Base-by-base conservation (phyloP, 1,284 basidiomycete species). In the Boletellus sp. region DNA sequence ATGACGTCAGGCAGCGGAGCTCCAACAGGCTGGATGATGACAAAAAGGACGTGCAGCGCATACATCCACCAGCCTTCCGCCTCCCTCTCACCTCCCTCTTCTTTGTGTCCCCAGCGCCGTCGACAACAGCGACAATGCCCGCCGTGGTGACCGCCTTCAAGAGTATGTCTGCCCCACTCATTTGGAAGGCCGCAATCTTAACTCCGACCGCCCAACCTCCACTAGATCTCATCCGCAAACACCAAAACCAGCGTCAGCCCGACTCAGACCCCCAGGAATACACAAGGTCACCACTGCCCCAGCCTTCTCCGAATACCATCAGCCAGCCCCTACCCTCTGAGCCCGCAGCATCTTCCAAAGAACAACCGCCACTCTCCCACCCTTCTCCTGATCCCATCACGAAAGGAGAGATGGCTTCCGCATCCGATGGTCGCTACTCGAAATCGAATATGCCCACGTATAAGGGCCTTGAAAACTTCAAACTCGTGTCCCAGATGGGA, bases 401-500 rank as follows among this genome's bases (percentile, higher is more conserved):
- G 80, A 55, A 80, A 84, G 51, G 80, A 20, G 84, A 90, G 56
- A 74, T 80, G 58, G 32, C 22, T 20, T 84, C 92, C 54, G 82
- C 91, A 34, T 76, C 86, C 52, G 85, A 93, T 61, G 89, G 91
- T 61, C 79, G 83, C 34, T 77, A 84, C 55, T 75, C 81, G 30
- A 86, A 84, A 66, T 72, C 74, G 41, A 87, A 82, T 68, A 81
- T 95, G 84, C 93, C 93, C 8, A 63, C 67, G 1, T 90, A 94
- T 69, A 83, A 82, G 61, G 92, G 91, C 17, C 78, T 95, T 41
- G 93, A 95, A 67, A 81, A 82, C 49, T 95, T 82, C 70, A 78
- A 76, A 50, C 77, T 96, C 17, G 53, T 92, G 16, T 84, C 90
- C 54, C 95, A 95, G 78, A 96, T 95, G 93, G 94, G 93, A 75